Base-by-base conservation (phyloP, 306 rosid genomes). In the Gastrolobium bilobum region DNA sequence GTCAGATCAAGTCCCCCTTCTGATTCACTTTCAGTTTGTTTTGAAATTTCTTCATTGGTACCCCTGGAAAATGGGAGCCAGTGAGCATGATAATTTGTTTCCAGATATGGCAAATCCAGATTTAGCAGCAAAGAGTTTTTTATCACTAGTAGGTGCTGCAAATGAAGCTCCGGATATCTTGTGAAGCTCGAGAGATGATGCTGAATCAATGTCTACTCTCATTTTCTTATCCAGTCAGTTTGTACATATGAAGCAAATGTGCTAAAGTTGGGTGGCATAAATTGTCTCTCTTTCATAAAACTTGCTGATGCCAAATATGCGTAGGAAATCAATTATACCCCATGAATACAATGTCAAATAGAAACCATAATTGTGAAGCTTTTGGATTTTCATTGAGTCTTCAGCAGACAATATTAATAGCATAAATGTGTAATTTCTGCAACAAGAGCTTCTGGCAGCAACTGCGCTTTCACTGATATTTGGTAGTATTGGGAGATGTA, bases 71-170 rank as follows among this genome's bases (percentile, higher is more conserved):
- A 84, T 46, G 10, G 93, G 96, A 48, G 89, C 89, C 15, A 87
- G 66, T 34, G 96, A 87, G 48, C 89, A 90, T 1, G 89, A 84
- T 42, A 91, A 85, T 83, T 86, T 91, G 79, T 82, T 91, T 84
- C 80, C 89, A 0, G 93, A 93, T 39, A 91, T 91, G 53, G 87
- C 91, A 87, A 87, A 91, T 26, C 96, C 91, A 70, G 89, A 75
- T 84, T 86, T 91, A 4, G 75, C 79, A 26, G 87, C 81, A 83
- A 91, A 88, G 56, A 81, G 84, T 86, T 86, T 91, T 65, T 82
- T 90, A 74, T 72, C 63, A 35, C 86, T 58, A 26, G 58, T 54
- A 61, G 92, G 53, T 58, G 78, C 63, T 13, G 68, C 57, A 38
- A 91, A 76, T 20, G 88, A 71, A 74, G 76, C 58, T 63, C 88